Conservation (phyloP, 768 basidiomycete species). For the Termitomyces sp. region DNA sequence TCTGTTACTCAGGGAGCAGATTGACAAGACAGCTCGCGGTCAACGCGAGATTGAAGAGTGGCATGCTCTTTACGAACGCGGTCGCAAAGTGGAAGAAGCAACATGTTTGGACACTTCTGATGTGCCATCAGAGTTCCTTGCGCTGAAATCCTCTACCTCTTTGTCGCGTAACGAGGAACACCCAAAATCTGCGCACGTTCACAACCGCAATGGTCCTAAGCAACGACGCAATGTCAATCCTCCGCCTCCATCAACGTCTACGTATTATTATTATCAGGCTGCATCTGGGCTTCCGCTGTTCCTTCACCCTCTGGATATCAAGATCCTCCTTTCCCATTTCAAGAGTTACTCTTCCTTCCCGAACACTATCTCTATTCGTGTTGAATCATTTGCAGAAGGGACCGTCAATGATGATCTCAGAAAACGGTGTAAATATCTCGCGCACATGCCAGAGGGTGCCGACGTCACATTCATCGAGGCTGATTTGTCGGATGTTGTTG, state of each 20-base stretch:
- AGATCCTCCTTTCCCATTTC: slow-evolving; percentile 85
- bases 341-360: slow-evolving; percentile 81
- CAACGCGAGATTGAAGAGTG: slow-evolving; percentile 52
- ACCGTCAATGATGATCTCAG: slow-evolving; percentile 91
- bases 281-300: slow-evolving; percentile 88
- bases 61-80: slow-evolving; percentile 26
- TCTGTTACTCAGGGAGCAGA: slow-evolving; percentile 54
- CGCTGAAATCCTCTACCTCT: slow-evolving; percentile 30
- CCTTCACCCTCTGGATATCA: slow-evolving; percentile 94
- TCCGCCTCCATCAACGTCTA: slow-evolving; percentile 81
- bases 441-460: slow-evolving; percentile 85
- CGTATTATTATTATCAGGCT: slow-evolving; percentile 96
- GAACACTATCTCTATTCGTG: slow-evolving; percentile 72
- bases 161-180: slow-evolving; percentile 6
- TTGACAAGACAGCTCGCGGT: slow-evolving; percentile 61
- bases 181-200: slow-evolving; percentile 16
- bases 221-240: slow-evolving; percentile 82
- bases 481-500: slow-evolving; percentile 76
- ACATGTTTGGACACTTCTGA: slow-evolving; percentile 25
- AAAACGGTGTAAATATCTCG: slow-evolving; percentile 93
- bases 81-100: slow-evolving; percentile 26
- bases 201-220: slow-evolving; percentile 43
- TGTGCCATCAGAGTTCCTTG: slow-evolving; percentile 59
- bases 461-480: slow-evolving; percentile 95
- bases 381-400: slow-evolving; percentile 73